A percentile compares a stretch with the other conserved stretches of the same genome.
These are phyloP conservation scores for Phytophthora quininea DNA, from an alignment of 352 stramenopile genomes.

Conservation along the genomic window DNA sequence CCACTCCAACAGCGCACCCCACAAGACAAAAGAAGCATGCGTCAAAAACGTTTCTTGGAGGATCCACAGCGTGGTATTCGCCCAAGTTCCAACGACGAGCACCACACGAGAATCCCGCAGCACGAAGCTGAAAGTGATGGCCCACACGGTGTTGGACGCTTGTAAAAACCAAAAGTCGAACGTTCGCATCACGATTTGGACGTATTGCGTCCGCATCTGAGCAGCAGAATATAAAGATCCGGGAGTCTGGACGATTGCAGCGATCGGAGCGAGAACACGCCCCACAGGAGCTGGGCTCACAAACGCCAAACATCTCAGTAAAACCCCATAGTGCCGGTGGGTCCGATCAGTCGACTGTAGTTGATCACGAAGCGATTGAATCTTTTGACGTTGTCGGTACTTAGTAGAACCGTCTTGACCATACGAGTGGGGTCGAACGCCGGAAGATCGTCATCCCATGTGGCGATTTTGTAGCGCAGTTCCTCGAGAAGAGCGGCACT, in stretches of 20 bases:
- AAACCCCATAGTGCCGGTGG: background rate
- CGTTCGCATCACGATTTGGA: constrained; percentile 14
- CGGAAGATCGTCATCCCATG: constrained; percentile 8
- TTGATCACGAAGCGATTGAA: constrained; percentile 9
- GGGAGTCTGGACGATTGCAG: constrained; percentile 12
- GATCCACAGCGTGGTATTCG: constrained; percentile 11
- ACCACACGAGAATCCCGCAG: constrained; percentile 10
- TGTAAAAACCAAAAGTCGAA: constrained; percentile 30
- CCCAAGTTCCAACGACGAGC: constrained; percentile 14
- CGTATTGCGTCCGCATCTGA: constrained; percentile 17
- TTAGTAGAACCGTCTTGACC: constrained; percentile 19
- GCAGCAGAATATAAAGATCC: constrained; percentile 9
- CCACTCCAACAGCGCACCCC: constrained; percentile 1
- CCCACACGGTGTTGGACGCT: constrained; percentile 19
- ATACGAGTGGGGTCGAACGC: constrained; percentile 14
- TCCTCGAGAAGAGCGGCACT: background rate
- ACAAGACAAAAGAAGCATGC: constrained; percentile 5
- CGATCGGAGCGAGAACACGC: constrained; percentile 13
- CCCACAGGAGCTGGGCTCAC: background rate
- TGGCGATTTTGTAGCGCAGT: constrained; percentile 17
- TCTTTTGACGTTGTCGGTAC: constrained; percentile 7
- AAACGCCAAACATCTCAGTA: constrained; percentile 12
- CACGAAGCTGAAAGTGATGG: constrained; percentile 3
- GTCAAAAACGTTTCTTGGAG: constrained; percentile 15
- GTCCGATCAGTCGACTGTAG: background rate